Evolutionary conservation across 179 eudicot species (phyloP).

Genomic region (Silene coronaria): DNA sequence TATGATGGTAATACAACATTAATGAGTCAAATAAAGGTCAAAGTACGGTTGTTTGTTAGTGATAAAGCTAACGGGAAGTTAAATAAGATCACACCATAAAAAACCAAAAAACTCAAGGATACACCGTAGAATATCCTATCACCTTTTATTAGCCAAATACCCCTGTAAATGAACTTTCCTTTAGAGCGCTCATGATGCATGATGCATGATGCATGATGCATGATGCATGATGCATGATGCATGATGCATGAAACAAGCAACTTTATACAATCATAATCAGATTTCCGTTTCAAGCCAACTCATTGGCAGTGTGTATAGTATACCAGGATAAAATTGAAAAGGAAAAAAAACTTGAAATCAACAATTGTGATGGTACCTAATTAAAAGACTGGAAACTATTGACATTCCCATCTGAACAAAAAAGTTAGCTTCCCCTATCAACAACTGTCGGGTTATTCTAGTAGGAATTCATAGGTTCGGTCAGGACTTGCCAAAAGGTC

Average conservation of each 20-base stretch:
- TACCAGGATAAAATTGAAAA: not conserved
- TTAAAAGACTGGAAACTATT: conserved; percentile 20
- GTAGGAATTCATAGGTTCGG: conserved; percentile 25
- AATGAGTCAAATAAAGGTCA: too few relatives aligned
- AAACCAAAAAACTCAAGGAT: too few relatives aligned
- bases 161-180: too few relatives aligned
- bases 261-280: not conserved
- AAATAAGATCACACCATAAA: too few relatives aligned
- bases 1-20: too few relatives aligned
- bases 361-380: not conserved
- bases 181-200: too few relatives aligned
- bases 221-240: not conserved
- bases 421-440: not conserved
- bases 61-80: too few relatives aligned
- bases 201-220: too few relatives aligned
- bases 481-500: conserved; percentile 59
- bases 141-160: too few relatives aligned
- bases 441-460: conserved; percentile 13
- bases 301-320: not conserved
- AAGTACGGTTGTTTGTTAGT: too few relatives aligned
- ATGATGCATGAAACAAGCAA: not conserved
- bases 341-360: not conserved
- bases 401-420: not conserved
- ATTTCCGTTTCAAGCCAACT: not conserved
- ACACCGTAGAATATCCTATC: too few relatives aligned